Percentiles rank a stretch among this genome's conserved stretches.
Conservation (phyloP, 176 grass and related monocot genomes). For the Triticum aestivum region IWGSC_CS_RefSeq_v2.1 NC_057801.1:403455824-403456323, state of each 20-base stretch:
- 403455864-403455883: conserved; percentile 83
- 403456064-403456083: neutral
- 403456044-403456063: conserved; percentile 84
- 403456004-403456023: conserved; percentile 8
- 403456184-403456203: conserved; percentile 32
- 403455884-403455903: conserved; percentile 95
- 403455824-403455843: conserved; percentile 79
- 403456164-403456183: conserved; percentile 35
- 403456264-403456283: neutral
- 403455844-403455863: conserved; percentile 83
- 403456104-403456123: conserved; percentile 49
- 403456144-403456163: conserved; percentile 37
- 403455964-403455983: conserved; percentile 68
- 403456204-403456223: conserved; percentile 11
- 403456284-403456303: conserved; percentile 1
- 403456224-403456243: conserved; percentile 47
- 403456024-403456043: conserved; percentile 40
- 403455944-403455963: conserved; percentile 80
- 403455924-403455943: conserved; percentile 78
- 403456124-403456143: conserved; percentile 42
- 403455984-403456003: conserved; percentile 35
- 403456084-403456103: conserved; percentile 43
- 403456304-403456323: conserved; percentile 25
- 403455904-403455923: conserved; percentile 73
- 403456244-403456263: neutral